A percentile compares a stretch with the other conserved stretches of the same genome.
Conservation (phyloP, 139 green algal genomes). For the Ettlia oleoabundans region DNA sequence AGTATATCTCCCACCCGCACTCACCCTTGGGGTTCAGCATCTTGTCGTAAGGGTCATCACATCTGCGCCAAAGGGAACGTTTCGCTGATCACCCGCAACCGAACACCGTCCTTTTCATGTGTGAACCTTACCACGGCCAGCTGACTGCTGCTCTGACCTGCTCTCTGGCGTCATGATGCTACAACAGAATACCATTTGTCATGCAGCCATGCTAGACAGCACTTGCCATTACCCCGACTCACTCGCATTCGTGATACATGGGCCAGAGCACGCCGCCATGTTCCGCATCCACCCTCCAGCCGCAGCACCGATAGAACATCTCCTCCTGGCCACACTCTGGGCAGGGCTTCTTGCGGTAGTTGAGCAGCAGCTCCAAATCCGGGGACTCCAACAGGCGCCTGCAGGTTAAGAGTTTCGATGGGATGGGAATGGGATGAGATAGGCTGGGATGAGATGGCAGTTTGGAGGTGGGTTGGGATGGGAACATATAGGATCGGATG, state of each 20-base stretch:
- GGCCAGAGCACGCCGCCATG: slow-evolving; percentile 70
- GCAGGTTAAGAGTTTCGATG: neutral
- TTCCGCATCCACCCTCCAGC: slow-evolving; percentile 28
- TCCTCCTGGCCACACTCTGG: slow-evolving; percentile 38
- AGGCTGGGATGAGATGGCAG: neutral
- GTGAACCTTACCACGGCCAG: too few relatives aligned
- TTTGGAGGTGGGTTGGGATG: neutral
- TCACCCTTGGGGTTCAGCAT: slow-evolving; percentile 7
- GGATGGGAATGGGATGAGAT: neutral
- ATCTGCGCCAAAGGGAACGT: too few relatives aligned
- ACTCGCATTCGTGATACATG: slow-evolving; percentile 67
- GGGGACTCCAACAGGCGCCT: slow-evolving; percentile 55
- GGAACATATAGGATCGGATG: too few relatives aligned
- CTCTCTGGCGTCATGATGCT: too few relatives aligned
- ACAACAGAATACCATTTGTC: too few relatives aligned
- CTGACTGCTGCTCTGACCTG: too few relatives aligned
- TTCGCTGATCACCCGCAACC: too few relatives aligned
- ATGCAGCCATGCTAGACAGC: too few relatives aligned
- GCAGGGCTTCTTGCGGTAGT: slow-evolving; percentile 46
- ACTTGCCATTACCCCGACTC: slow-evolving; percentile 34
- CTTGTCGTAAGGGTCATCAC: neutral
- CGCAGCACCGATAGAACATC: slow-evolving; percentile 46
- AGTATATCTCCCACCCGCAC: neutral
- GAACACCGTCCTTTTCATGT: too few relatives aligned
- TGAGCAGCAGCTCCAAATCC: slow-evolving; percentile 67